Conservation (phyloP, 768 basidiomycete species). For the Lentinus brumalis region DNA sequence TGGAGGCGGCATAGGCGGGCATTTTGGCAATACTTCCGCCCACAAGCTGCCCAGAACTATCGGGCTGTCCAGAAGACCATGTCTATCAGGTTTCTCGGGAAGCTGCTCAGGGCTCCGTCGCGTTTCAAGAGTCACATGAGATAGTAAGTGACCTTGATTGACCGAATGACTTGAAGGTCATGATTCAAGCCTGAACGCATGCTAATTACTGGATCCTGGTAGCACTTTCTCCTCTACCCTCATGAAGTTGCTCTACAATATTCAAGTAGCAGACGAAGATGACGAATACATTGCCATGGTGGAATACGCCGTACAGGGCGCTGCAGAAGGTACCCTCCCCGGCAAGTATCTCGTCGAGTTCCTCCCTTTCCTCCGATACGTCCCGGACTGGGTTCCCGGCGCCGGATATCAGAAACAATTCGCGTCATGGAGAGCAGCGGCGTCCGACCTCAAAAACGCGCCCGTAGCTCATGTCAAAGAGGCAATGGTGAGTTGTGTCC, state of each 20-base stretch:
- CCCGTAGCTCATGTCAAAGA: too few species aligned
- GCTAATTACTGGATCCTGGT: not conserved
- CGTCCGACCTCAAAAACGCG: too few species aligned
- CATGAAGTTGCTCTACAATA: conserved; percentile 7
- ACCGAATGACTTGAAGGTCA: not conserved
- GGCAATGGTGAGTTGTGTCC: too few species aligned
- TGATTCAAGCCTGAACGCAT: too few species aligned
- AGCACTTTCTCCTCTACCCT: conserved; percentile 15
- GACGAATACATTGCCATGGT: conserved; percentile 8
- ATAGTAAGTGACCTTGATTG: not conserved
- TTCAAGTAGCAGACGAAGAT: conserved; percentile 1
- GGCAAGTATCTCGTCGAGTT: conserved; percentile 29
- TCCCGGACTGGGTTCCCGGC: conserved; percentile 26
- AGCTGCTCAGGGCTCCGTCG: not conserved
- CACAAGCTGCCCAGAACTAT: not conserved
- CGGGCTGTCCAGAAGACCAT: not conserved
- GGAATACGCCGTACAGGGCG: conserved; percentile 4
- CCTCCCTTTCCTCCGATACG: conserved; percentile 23
- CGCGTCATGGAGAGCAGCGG: too few species aligned
- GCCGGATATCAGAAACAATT: conserved; percentile 17
- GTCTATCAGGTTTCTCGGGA: not conserved
- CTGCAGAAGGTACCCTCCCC: conserved; percentile 7
- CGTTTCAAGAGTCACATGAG: conserved; percentile 3
- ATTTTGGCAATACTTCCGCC: conserved; percentile 11
- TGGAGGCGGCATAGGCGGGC: conserved; percentile 10